Conservation (phyloP, 352 stramenopile genomes). For the Phytophthora quininea region DNA sequence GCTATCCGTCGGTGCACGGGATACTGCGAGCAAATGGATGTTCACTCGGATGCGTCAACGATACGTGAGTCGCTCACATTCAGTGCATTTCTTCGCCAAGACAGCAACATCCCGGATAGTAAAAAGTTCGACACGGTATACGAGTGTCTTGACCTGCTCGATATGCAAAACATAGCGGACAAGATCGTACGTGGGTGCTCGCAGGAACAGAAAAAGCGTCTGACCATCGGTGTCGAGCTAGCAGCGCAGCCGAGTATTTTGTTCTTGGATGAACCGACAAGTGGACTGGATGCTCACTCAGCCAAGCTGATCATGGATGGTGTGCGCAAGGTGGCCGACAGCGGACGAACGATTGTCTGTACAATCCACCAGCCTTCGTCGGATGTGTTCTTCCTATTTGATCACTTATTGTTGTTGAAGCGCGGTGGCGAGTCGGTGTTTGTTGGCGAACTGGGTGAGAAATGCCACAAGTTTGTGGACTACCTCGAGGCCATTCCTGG, state of each 20-base stretch:
- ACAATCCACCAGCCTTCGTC: conserved; percentile 91
- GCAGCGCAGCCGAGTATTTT: conserved; percentile 80
- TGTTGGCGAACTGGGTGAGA: conserved; percentile 48
- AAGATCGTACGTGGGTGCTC: conserved; percentile 37
- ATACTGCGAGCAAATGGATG: conserved; percentile 38
- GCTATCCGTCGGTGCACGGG: conserved; percentile 25
- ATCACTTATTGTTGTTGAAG: conserved; percentile 78
- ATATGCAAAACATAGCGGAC: conserved; percentile 42
- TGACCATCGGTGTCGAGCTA: conserved; percentile 62
- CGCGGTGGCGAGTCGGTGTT: conserved; percentile 49
- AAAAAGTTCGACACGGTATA: conserved; percentile 45
- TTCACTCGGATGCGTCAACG: conserved; percentile 23
- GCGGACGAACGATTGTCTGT: conserved; percentile 78
- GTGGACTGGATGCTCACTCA: conserved; percentile 77
- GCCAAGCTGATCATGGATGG: conserved; percentile 84
- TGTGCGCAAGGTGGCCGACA: conserved; percentile 73
- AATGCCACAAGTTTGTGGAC: conserved; percentile 34
- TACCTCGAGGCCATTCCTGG: conserved; percentile 52
- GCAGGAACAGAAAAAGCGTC: conserved; percentile 49
- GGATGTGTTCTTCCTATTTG: conserved; percentile 86
- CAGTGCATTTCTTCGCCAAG: conserved; percentile 61
- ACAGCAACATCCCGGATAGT: conserved; percentile 10
- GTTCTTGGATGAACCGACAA: conserved; percentile 83
- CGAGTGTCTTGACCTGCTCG: conserved; percentile 18
- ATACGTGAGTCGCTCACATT: conserved; percentile 84